Base-by-base conservation (phyloP, 805 yeast genomes). In the Wickerhamomyces chambardii region DNA sequence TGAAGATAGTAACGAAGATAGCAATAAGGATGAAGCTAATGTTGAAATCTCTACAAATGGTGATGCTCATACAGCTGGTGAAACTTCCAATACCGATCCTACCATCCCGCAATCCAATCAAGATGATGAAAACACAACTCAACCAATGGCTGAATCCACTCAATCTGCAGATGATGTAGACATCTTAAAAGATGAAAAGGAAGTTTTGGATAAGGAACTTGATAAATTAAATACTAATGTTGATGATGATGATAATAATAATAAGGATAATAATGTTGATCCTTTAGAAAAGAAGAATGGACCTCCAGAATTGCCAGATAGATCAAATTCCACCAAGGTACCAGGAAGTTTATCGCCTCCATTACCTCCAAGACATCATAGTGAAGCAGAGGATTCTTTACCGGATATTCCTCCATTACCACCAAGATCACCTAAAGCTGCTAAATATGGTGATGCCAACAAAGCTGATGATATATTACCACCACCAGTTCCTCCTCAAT, bases 381-480 rank as follows among this genome's bases (percentile, higher is more conserved):
- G n/a, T n/a, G n/a, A n/a, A n/a, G n/a, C 22, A 19, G 10, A 7
- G 10, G 22, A 8, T 19, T 19, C 10, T 7, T 24, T 29, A 17
- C 36, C 39, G 29, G 25, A 19, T 8, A 36, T 34, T 8, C 39
- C 44, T 5, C 31, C 33, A 5, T 15, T 36, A 16, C 43, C 45
- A 12, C 32, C 29, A 30, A 15, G 27, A 30, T 31, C 37, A 17
- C 39, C 41, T 19, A 27, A 39, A 15, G 36, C 33, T 21, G 29
- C 36, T 8, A 35, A 31, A 30, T 24, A 24, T 4, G 27, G 27
- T 24, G 27, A 24, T 24, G 6, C 5, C 6, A 45, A 15, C 42
- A 41, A 36, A 42, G 65, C 65, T 47, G 56, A 46, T 34, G 48
- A 25, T 36, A 32, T 51, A 14, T 35, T 30, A 38, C 56, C 61